phyloP scores from a whole-genome alignment of 208 protist species.

The Trypanosoma cruzi region DNA sequence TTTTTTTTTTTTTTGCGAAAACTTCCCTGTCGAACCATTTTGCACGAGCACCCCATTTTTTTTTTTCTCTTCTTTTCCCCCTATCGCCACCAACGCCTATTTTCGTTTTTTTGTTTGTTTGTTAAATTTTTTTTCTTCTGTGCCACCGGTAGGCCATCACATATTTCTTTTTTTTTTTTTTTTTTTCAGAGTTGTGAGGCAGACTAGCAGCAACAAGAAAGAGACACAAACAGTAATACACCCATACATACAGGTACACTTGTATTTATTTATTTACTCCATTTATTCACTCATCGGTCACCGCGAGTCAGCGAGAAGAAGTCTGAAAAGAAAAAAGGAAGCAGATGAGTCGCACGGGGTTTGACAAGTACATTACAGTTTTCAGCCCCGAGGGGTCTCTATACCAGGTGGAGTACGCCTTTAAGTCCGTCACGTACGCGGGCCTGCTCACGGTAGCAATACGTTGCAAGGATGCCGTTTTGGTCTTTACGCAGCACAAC shows the following conservation, averaged over 20 bases:
- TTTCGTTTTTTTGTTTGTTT: too few relatives aligned
- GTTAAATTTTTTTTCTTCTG: neutral
- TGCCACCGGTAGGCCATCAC: too few relatives aligned
- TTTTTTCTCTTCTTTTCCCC: too few relatives aligned
- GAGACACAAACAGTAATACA: neutral
- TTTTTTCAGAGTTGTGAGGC: neutral
- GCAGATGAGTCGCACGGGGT: conserved; percentile 91
- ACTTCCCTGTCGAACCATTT: too few relatives aligned
- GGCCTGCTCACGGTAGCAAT: conserved; percentile 97
- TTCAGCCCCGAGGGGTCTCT: conserved; percentile 99
- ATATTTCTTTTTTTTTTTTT: too few relatives aligned
- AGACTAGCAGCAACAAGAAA: neutral
- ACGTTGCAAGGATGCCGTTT: conserved; percentile 93
- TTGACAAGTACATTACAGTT: conserved; percentile 99
- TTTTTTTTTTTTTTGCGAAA: neutral
- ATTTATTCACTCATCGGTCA: neutral
- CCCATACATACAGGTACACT: neutral
- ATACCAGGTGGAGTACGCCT: conserved; percentile 99
- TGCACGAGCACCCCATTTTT: too few relatives aligned
- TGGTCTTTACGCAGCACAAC: conserved; percentile 98
- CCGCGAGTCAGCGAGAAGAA: neutral
- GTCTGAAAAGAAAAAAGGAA: neutral
- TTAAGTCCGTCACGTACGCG: conserved; percentile 97
- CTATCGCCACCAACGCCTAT: too few relatives aligned
- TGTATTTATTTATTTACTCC: conserved; percentile 5